phyloP scores from a whole-genome alignment of 257 asterid species.

The Solanum microdontum region DNA sequence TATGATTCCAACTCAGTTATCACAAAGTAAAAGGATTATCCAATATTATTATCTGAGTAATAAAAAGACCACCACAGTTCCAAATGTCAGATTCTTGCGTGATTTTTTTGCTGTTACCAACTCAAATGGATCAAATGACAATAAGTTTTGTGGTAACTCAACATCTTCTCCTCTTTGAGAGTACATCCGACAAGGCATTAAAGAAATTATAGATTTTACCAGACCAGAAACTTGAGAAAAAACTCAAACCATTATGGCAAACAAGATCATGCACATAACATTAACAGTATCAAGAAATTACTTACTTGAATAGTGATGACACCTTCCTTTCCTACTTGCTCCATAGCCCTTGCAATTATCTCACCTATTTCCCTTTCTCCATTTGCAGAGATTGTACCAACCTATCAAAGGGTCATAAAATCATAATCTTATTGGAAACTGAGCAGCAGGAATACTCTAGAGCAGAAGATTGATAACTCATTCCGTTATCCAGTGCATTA shows the following conservation, averaged over 20 bases:
- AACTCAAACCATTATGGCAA: background rate
- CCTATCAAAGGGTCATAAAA: slow-evolving; percentile 10
- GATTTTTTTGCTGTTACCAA: background rate
- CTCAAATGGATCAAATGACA: background rate
- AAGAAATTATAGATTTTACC: background rate
- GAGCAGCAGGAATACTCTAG: background rate
- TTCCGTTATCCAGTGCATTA: background rate
- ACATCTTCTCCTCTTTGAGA: background rate
- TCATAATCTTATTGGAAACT: background rate
- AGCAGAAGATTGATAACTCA: background rate
- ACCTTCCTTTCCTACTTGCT: slow-evolving; percentile 59
- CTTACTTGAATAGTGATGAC: slow-evolving; percentile 59
- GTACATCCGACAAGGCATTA: background rate
- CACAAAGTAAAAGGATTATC: background rate
- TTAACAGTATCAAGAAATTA: background rate
- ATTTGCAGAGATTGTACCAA: slow-evolving; percentile 51
- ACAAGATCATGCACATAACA: background rate
- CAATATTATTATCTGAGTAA: background rate
- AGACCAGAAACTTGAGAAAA: background rate
- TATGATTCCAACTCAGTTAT: background rate
- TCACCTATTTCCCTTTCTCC: slow-evolving; percentile 58
- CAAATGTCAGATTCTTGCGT: background rate
- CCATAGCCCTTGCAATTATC: slow-evolving; percentile 63
- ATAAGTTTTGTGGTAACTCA: background rate
- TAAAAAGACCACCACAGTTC: background rate